Base-by-base conservation (phyloP, 73 alveolate genomes). In the Breviolum minutum region DNA sequence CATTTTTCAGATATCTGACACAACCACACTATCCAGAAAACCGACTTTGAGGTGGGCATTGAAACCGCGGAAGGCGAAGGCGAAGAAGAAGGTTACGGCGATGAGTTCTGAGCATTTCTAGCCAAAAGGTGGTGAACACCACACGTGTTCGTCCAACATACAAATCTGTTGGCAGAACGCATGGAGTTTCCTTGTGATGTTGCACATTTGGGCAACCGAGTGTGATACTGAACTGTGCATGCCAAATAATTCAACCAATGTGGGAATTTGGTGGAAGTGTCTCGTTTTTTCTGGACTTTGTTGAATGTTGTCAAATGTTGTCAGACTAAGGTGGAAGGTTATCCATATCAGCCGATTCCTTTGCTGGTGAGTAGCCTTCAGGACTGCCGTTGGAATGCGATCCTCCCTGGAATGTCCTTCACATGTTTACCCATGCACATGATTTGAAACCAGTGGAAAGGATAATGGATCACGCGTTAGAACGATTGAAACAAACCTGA, bases 261-360 rank as follows among this genome's bases (percentile, higher is more conserved):
- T n/a, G n/a, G n/a, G n/a, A n/a, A n/a, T n/a, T n/a, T n/a, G n/a
- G n/a, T n/a, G n/a, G n/a, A n/a, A n/a, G n/a, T n/a, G n/a, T n/a
- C n/a, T n/a, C n/a, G n/a, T n/a, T n/a, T n/a, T n/a, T n/a, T n/a
- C n/a, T 40, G 3, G 54, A 40, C 54, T 40, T 40, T 40, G 54
- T 40, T 40, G 54, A 40, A 40, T 40, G n/a, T n/a, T n/a, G n/a
- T n/a, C n/a, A n/a, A n/a, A n/a, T 3, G 54, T 40, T 40, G 54
- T 40, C 66, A 9, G 63, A 79, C 82, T 22, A 99, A 99, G 95
- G 97, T 99, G 22, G 99, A 99, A 86, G 99, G 99, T 26, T 99
- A 99, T 89, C 99, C 99, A 8, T 99, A 99, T 95, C 99, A 99
- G 73, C 99, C 99, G 14, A 99, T 99, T 24, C 99, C 99, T 26